These are phyloP conservation scores for Solanum tarapatanum DNA, from an alignment of 257 asterid genomes.

Conservation along the genomic window DNA sequence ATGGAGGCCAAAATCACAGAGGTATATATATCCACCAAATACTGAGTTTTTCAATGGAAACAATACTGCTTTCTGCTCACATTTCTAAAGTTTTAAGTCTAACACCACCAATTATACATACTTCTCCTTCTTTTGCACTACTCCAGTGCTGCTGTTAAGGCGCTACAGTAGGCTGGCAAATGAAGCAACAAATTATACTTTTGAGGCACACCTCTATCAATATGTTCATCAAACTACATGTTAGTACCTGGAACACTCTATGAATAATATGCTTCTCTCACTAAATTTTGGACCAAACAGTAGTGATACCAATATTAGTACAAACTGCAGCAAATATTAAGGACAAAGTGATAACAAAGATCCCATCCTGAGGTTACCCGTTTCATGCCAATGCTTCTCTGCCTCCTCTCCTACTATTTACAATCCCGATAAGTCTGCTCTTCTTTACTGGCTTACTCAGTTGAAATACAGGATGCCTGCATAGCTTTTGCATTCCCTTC, in stretches of 20 bases:
- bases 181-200: neutral
- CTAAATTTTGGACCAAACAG: slow-evolving; percentile 8
- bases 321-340: neutral
- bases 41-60: neutral
- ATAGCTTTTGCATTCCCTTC: slow-evolving; percentile 43
- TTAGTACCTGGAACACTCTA: slow-evolving; percentile 1
- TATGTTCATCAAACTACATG: slow-evolving; percentile 1
- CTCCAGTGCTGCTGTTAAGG: neutral
- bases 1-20: neutral
- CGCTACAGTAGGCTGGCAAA: neutral
- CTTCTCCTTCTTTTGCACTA: neutral
- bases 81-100: neutral
- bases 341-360: neutral
- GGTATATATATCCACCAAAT: neutral
- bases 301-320: neutral
- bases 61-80: neutral
- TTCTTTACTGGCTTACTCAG: slow-evolving; percentile 40
- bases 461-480: slow-evolving; percentile 60
- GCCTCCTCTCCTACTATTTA: slow-evolving; percentile 18
- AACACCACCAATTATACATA: neutral
- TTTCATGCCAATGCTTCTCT: slow-evolving; percentile 15
- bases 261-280: slow-evolving; percentile 2
- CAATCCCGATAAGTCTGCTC: slow-evolving; percentile 14
- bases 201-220: neutral
- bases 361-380: neutral